Evolutionary conservation across 2,329 filamentous ascomycete species (phyloP).

Genomic region (Falciphora oryzae): DNA sequence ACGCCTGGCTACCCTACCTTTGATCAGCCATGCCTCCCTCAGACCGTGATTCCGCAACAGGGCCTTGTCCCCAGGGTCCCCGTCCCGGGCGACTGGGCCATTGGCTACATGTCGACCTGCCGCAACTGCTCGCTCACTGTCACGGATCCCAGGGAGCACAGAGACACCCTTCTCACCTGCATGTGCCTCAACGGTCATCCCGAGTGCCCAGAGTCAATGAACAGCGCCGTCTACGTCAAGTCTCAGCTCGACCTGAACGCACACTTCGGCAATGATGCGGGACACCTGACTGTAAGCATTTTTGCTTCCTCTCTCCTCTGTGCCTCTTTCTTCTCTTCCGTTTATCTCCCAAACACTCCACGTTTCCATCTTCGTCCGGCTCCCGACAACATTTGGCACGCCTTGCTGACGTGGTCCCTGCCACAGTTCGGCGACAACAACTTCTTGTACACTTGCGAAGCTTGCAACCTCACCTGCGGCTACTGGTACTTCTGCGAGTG

Average conservation of each 20-base stretch:
- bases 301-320: neutral
- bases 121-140: neutral
- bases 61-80: neutral
- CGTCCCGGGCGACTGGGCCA: neutral
- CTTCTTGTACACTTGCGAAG: neutral
- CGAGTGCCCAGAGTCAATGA: neutral
- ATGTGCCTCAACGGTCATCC: neutral
- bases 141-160: neutral
- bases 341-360: no score
- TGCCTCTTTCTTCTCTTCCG: no score
- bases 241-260: neutral
- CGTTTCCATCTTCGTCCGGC: no score
- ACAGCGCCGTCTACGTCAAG: neutral
- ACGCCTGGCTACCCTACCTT: neutral
- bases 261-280: neutral
- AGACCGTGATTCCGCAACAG: neutral
- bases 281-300: neutral
- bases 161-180: neutral
- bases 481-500: neutral
- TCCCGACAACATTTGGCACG: neutral
- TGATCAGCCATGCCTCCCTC: neutral
- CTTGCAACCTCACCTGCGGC: neutral
- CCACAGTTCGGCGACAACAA: neutral
- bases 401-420: neutral
- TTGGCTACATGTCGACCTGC: neutral